These are phyloP conservation scores for Agaricus sinodeliciosus DNA, from an alignment of 768 basidiomycete species.

Conservation along the genomic window DNA sequence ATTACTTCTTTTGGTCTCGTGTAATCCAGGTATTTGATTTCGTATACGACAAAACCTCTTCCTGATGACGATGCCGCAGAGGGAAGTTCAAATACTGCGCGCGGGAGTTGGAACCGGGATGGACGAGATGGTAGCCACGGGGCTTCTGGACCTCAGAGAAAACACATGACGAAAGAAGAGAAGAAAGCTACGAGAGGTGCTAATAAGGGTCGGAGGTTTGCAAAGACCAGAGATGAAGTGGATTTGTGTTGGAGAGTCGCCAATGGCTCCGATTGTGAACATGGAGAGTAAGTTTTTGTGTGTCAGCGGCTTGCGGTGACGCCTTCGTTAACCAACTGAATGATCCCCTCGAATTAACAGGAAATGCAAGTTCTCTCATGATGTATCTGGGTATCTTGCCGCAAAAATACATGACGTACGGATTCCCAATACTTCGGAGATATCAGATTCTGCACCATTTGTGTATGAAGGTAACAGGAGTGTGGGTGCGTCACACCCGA, in stretches of 20 bases:
- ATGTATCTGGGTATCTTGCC: slow-evolving; percentile 67
- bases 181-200: slow-evolving; percentile 72
- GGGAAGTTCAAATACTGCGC: slow-evolving; percentile 37
- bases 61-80: slow-evolving; percentile 52
- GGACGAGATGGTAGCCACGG: slow-evolving; percentile 16
- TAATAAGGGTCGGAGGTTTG: slow-evolving; percentile 80
- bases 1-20: background rate
- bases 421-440: slow-evolving; percentile 39
- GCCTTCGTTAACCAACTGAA: background rate
- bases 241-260: slow-evolving; percentile 82
- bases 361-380: slow-evolving; percentile 79
- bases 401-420: slow-evolving; percentile 70
- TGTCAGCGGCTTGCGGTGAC: background rate
- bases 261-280: slow-evolving; percentile 61
- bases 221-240: slow-evolving; percentile 69
- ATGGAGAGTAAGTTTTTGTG: slow-evolving; percentile 52
- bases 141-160: slow-evolving; percentile 20
- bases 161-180: slow-evolving; percentile 50
- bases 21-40: slow-evolving; percentile 25
- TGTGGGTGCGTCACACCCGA: slow-evolving; percentile 21
- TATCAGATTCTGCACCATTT: slow-evolving; percentile 47
- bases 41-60: slow-evolving; percentile 16
- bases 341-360: slow-evolving; percentile 1
- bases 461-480: slow-evolving; percentile 21
- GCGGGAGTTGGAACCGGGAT: slow-evolving; percentile 15